Conservation (phyloP, 176 grass and related monocot species). For the Raddia guianensis region DNA sequence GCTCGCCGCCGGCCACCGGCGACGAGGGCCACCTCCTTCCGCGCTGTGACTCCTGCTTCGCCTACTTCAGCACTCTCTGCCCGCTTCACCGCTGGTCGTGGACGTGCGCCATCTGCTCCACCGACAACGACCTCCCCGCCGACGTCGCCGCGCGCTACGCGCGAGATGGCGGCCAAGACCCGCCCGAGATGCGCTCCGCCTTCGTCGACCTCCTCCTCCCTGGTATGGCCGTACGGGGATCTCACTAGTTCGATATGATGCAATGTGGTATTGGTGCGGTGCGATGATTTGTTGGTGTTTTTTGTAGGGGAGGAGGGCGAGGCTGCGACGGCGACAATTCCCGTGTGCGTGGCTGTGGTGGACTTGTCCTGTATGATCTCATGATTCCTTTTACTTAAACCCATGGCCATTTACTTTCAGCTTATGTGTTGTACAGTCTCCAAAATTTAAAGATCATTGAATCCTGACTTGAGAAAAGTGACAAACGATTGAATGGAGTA, state of each 20-base stretch:
- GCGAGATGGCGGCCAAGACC: conserved; percentile 43
- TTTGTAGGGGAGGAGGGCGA: conserved; percentile 54
- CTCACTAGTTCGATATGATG: conserved; percentile 11
- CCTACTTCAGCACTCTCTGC: conserved; percentile 71
- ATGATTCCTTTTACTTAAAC: not conserved
- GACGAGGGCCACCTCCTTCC: conserved; percentile 67
- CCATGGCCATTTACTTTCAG: not conserved
- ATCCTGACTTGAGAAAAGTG: not conserved
- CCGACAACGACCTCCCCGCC: conserved; percentile 58
- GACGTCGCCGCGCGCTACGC: conserved; percentile 59
- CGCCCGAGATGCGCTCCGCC: conserved; percentile 83
- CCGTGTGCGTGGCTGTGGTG: conserved; percentile 82
- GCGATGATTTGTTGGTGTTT: conserved; percentile 12
- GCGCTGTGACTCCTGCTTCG: conserved; percentile 85
- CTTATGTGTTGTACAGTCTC: not conserved
- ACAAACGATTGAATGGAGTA: not conserved
- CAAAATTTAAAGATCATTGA: not conserved
- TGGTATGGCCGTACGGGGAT: conserved; percentile 27
- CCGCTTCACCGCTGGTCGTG: conserved; percentile 84
- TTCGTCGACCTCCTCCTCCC: conserved; percentile 79
- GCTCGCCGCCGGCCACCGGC: conserved; percentile 44
- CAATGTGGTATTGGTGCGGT: not conserved
- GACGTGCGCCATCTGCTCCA: conserved; percentile 74
- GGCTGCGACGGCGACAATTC: conserved; percentile 46
- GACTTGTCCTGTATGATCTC: conserved; percentile 85